Evolutionary conservation across 768 basidiomycete species (phyloP).

Genomic region (Psilocybe subaeruginosa): DNA sequence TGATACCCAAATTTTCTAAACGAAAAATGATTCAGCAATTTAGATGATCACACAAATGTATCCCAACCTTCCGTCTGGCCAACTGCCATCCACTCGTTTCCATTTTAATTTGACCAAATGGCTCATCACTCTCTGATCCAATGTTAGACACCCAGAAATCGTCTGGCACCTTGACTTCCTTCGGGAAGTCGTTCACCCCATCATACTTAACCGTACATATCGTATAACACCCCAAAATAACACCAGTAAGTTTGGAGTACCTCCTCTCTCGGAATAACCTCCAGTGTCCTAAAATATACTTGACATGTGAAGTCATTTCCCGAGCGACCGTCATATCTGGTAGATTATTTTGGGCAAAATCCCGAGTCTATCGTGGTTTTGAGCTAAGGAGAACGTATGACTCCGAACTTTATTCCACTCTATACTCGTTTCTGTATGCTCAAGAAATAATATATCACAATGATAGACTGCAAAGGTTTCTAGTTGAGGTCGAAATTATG

Average conservation of each 20-base stretch:
- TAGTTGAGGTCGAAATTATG: background rate
- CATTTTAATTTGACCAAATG: constrained; percentile 18
- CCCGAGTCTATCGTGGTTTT: constrained; percentile 4
- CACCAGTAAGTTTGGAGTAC: background rate
- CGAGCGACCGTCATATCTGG: background rate
- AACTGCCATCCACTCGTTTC: constrained; percentile 1
- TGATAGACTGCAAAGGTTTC: background rate
- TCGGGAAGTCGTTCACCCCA: constrained; percentile 3
- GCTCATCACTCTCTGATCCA: background rate
- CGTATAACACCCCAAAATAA: background rate
- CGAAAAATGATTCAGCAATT: background rate
- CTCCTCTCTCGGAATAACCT: background rate
- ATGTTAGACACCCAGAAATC: background rate
- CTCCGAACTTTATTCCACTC: constrained; percentile 2
- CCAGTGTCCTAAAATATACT: background rate
- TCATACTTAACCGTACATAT: background rate
- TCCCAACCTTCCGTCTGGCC: background rate
- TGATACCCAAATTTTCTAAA: background rate
- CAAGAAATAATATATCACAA: background rate
- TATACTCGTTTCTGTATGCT: background rate
- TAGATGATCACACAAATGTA: background rate
- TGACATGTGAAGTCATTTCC: constrained; percentile 3
- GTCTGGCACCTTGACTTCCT: background rate
- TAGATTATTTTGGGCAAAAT: background rate
- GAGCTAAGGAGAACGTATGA: background rate